These are phyloP conservation scores for Aspergillus udagawae DNA, from an alignment of 2,329 filamentous ascomycete species.

Conservation along the genomic window DNA sequence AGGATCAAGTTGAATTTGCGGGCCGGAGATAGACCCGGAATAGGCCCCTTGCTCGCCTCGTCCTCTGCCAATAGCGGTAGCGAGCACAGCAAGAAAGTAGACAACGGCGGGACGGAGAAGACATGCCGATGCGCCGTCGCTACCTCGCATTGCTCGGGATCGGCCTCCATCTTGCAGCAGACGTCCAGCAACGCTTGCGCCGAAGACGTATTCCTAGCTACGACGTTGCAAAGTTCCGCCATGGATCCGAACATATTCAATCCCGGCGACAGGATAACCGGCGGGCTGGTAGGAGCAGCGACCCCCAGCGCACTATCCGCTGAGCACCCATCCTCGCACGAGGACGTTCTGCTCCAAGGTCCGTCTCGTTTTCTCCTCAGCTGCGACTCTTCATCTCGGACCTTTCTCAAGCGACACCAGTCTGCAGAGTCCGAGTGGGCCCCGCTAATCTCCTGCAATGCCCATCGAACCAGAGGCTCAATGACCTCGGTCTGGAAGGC, in stretches of 20 bases:
- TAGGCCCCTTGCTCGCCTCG: slow-evolving; percentile 10
- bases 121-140: slow-evolving; percentile 9
- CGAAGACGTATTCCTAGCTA: slow-evolving; percentile 30
- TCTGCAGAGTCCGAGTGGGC: slow-evolving; percentile 7
- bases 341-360: background rate
- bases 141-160: background rate
- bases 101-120: slow-evolving; percentile 46
- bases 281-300: slow-evolving; percentile 13
- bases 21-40: slow-evolving; percentile 20
- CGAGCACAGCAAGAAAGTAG: slow-evolving; percentile 44
- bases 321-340: background rate
- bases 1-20: slow-evolving; percentile 56
- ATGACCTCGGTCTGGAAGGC: slow-evolving; percentile 26
- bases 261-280: slow-evolving; percentile 31
- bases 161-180: background rate
- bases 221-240: slow-evolving; percentile 16
- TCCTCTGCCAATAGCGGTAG: slow-evolving; percentile 24
- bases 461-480: slow-evolving; percentile 34
- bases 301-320: background rate
- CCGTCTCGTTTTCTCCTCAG: slow-evolving; percentile 1
- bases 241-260: slow-evolving; percentile 27
- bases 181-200: slow-evolving; percentile 15
- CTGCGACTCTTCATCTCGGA: slow-evolving; percentile 7
- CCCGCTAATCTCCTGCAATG: slow-evolving; percentile 32
- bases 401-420: slow-evolving; percentile 33